These are phyloP conservation scores for Coniochaeta sp. DNA, from an alignment of 2,329 filamentous ascomycete genomes.

Conservation along the genomic window DNA sequence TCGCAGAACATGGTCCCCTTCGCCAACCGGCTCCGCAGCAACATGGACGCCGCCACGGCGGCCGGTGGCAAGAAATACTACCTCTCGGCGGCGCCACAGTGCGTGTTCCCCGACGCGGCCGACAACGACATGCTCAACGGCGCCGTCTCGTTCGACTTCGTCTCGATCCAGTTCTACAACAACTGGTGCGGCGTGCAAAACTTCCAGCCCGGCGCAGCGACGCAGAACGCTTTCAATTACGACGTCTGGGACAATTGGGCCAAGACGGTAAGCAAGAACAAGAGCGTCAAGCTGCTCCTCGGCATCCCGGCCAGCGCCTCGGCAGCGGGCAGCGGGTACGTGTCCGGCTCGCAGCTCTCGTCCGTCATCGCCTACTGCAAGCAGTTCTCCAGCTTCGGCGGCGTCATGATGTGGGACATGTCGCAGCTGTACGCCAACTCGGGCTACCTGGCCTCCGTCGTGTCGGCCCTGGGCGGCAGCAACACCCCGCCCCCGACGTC, in stretches of 20 bases:
- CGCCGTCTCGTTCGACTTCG: conserved; percentile 48
- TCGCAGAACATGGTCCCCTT: conserved; percentile 55
- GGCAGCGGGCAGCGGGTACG: conserved; percentile 52
- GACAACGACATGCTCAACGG: conserved; percentile 49
- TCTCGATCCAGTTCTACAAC: conserved; percentile 63
- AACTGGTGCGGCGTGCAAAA: conserved; percentile 55
- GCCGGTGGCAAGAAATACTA: conserved; percentile 45
- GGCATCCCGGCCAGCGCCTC: conserved; percentile 50
- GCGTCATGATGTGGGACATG: conserved; percentile 65
- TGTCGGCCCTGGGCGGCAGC: conserved; percentile 20
- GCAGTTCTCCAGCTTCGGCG: conserved; percentile 53
- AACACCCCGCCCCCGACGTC: background rate
- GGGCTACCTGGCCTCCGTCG: conserved; percentile 44
- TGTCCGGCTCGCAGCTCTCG: conserved; percentile 34
- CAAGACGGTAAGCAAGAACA: conserved; percentile 46
- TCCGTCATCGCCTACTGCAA: conserved; percentile 45
- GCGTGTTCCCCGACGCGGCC: conserved; percentile 55
- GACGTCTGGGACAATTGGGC: conserved; percentile 61
- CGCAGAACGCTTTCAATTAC: conserved; percentile 53
- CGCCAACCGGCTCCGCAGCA: conserved; percentile 45
- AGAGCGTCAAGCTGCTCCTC: conserved; percentile 52
- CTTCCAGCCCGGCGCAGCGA: conserved; percentile 34
- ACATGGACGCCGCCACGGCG: conserved; percentile 36
- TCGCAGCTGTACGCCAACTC: conserved; percentile 51
- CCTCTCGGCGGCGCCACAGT: conserved; percentile 62